Evolutionary conservation across 768 basidiomycete genomes (phyloP).

Genomic region (Xerocomellus chrysenteron): DNA sequence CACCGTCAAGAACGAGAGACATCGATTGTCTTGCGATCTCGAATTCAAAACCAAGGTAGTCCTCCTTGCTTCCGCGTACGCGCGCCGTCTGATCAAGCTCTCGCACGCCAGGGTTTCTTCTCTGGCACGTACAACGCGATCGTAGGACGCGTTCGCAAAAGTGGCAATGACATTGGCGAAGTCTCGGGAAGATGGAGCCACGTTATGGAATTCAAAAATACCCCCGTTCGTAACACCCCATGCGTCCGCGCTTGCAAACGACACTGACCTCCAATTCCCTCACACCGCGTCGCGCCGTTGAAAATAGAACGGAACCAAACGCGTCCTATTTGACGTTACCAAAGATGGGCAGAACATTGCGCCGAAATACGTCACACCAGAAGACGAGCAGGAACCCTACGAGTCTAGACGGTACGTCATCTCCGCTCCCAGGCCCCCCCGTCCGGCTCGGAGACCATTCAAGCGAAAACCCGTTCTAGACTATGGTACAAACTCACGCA

Average conservation of each 20-base stretch:
- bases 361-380: conserved; percentile 82
- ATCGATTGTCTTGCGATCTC: conserved; percentile 72
- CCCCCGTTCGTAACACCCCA: conserved; percentile 48
- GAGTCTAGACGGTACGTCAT: conserved; percentile 77
- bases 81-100: background rate
- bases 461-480: background rate
- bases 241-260: background rate
- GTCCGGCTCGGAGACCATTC: background rate
- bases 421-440: background rate
- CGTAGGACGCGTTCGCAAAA: conserved; percentile 71
- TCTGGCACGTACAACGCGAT: conserved; percentile 95
- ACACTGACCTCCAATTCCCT: background rate
- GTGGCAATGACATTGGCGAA: conserved; percentile 72
- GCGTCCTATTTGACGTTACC: conserved; percentile 79
- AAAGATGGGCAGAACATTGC: conserved; percentile 72
- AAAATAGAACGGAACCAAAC: conserved; percentile 60
- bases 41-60: conserved; percentile 97
- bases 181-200: conserved; percentile 90
- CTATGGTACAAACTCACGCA: conserved; percentile 83
- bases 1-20: conserved; percentile 78
- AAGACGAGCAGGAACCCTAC: conserved; percentile 83
- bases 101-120: conserved; percentile 76
- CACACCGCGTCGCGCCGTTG: background rate
- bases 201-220: conserved; percentile 78
- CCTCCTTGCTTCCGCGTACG: background rate